Base-by-base conservation (phyloP, 176 grass and related monocot species). In the Lolium perenne region DNA sequence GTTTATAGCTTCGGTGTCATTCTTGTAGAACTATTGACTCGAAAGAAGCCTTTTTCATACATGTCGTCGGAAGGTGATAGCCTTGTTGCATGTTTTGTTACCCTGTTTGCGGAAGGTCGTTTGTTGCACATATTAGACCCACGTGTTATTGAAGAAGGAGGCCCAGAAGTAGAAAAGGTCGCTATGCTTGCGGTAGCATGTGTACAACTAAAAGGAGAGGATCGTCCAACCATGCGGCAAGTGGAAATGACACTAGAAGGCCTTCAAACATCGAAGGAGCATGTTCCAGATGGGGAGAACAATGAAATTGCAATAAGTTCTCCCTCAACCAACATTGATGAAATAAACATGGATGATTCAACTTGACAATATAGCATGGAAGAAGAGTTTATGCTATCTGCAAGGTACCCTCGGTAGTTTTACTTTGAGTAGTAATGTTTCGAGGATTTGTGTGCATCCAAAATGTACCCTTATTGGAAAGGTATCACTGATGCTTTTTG, bases 41-140 rank as follows among this genome's bases (percentile, higher is more conserved):
- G 14, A 1, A 76, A 76, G 73, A 76, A 76, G 48, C 74, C 74
- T 32, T 76, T 26, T 76, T 20, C 47, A 38, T 76, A 76, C 25
- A 43, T 71, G 38, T 20, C 38, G n/a, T 5, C 38, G 0, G 3
- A 45, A 32, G 25, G 74, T 35, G 74, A 76, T 2, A 16, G 74
- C 14, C 49, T 55, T 76, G 49, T 54, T 76, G 74, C 74, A 18
- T 2, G 16, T 62, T 62, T 62, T 11, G 10, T 62, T 25, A 0
- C 59, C 9, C 5, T 62, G 59, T 62, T 62, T 62, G 59, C 0
- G 1, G 21, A 13, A 0, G 21, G 59, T 11, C 13, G 1, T 21
- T 21, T 21, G 56, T 0, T 21, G 7, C 18, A 59, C 3, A 62
- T 62, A 62, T 13, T 62, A 25, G 59, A 62, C 3, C 10, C 2